phyloP scores from a whole-genome alignment of 306 rosid species.

The Pyrus pyrifolia region DNA sequence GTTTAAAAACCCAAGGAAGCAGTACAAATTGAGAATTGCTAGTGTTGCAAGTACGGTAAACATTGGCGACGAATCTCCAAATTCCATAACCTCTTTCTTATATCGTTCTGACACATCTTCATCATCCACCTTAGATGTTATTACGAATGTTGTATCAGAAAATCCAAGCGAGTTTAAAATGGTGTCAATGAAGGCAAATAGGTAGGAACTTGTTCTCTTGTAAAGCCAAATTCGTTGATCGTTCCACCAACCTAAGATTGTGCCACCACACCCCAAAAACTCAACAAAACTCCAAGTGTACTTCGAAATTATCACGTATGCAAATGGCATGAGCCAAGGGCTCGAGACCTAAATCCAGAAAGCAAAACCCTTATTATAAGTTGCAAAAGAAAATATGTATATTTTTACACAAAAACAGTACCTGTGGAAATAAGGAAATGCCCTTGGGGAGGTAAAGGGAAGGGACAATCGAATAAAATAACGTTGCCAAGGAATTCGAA shows the following conservation, averaged over 20 bases:
- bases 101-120: slow-evolving; percentile 47
- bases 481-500: slow-evolving; percentile 37
- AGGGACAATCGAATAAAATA: slow-evolving; percentile 56
- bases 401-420: too few relatives aligned
- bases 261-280: slow-evolving; percentile 58
- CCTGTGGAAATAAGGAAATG: slow-evolving; percentile 32
- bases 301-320: too few relatives aligned
- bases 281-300: slow-evolving; percentile 15
- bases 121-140: slow-evolving; percentile 59
- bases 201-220: slow-evolving; percentile 64
- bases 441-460: slow-evolving; percentile 59
- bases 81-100: slow-evolving; percentile 17
- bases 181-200: slow-evolving; percentile 56
- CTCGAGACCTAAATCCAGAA: too few relatives aligned
- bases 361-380: too few relatives aligned
- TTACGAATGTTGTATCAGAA: slow-evolving; percentile 36
- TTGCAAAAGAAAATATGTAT: too few relatives aligned
- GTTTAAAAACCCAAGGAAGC: slow-evolving; percentile 44
- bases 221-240: slow-evolving; percentile 70
- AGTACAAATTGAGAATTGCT: slow-evolving; percentile 52
- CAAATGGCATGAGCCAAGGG: too few relatives aligned
- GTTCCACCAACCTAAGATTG: slow-evolving; percentile 84
- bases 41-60: slow-evolving; percentile 14
- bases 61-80: too few relatives aligned
- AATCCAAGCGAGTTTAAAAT: slow-evolving; percentile 40